Evolutionary conservation across 1,284 basidiomycete species (phyloP), one percentile per base, ranked within the genome.

Genomic region (Prillingera fragicola): DNA sequence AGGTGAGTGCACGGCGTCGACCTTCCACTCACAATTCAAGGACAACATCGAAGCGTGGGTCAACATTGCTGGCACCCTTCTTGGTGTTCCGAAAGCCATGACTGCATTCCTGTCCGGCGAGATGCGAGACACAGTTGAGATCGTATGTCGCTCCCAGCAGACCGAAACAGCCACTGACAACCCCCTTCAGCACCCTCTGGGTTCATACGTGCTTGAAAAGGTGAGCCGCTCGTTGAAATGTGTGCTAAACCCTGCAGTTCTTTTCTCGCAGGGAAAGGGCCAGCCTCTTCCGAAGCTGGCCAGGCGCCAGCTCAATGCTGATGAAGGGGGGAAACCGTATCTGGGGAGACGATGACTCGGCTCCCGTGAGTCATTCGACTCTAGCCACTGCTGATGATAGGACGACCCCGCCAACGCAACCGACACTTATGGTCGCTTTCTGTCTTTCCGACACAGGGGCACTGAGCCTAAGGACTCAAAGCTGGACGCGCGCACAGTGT

Each of bases 111-210:
- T 98, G 23, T 91, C 88, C 0, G 87, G 87, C 8, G 87, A 89
- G 61, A 96, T 96, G 92, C 83, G 84, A 67, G 89, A 97, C 59
- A 97, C 92, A 0, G 92, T 96, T 8, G 87, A 95, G 63, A 45
- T 72, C 14, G 68, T 67, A 23, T 50, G 63, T 50, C 19, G 18
- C 33, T 22, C 24, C 22, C 18, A n/a, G 15, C 27, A 28, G 15
- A n/a, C 15, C 13, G 19, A 33, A 33, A 31, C 5, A 6, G 7
- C 10, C 14, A 23, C 45, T 50, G 26, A 52, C 28, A 12, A 21
- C 3, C 5, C 8, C 9, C 14, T n/a, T 15, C 54, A 77, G 55
- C 72, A 75, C 50, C 74, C 75, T 2, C 72, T 75, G 1, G 75
- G 73, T 0, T 74, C 75, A 2, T 78, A 74, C 59, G 64, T 79